Base-by-base conservation (phyloP, 495 filamentous ascomycete species). In the Tuber umbilicatum region DNA sequence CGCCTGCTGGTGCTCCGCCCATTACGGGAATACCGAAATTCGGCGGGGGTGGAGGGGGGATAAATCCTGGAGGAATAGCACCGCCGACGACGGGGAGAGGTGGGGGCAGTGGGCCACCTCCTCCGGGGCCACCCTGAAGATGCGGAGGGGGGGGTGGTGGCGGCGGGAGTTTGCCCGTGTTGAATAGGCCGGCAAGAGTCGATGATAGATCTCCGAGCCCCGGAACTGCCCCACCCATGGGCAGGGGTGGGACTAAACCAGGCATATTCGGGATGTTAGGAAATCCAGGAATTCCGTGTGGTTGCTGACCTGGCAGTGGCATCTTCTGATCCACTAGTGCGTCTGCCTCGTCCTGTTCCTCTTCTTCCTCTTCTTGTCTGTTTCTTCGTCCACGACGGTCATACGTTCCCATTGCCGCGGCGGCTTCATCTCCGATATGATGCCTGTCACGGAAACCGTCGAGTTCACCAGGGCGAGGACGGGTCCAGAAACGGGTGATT, bases 311-410 rank as follows among this genome's bases (percentile, higher is more conserved):
- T 82, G 68, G 86, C 80, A 85, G 82, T 35, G 91, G 90, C 88
- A 93, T 93, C 80, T 93, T 92, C 83, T 99, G 95, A 81, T 99
- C 95, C 40, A 95, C 91, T n/a, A 99, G 86, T 12, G 93, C 93
- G 50, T 97, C 94, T 70, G 90, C 91, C 83, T 97, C 94, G 80
- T 97, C 95, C 82, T 97, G 92, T 69, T 93, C 85, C 77, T 97
- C 94, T 77, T 93, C 91, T 79, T 97, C 93, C 74, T 97, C 94
- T 77, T 94, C 93, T 67, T 94, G 91, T 81, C 90, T 89, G 83
- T 93, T 92, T 76, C 90, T 88, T 40, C 91, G 89, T 27, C 90
- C 89, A 69, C 91, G 90, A 40, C 92, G 90, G 78, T 93, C 93
- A 89, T 92, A 97, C 27, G 93, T 97, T 16, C 95, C 95, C 82